phyloP scores from a whole-genome alignment of 2,329 filamentous ascomycete species.

The Calonectria fujianensis region DNA sequence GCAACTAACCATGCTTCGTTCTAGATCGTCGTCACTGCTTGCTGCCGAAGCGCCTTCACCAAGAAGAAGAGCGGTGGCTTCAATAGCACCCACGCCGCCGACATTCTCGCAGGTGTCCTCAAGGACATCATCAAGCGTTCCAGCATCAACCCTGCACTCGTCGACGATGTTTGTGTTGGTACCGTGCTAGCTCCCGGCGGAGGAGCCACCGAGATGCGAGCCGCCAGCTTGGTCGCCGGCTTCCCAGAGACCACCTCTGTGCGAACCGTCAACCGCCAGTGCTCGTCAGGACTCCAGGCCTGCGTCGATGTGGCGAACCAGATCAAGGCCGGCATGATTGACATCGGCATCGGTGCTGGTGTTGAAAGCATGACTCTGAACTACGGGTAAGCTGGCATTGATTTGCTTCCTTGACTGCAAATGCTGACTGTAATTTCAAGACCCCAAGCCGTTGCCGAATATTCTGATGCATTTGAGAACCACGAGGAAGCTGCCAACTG shows the following conservation, averaged over 20 bases:
- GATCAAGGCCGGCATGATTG: constrained; percentile 94
- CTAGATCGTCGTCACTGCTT: constrained; percentile 91
- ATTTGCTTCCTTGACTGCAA: not conserved
- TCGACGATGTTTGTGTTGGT: constrained; percentile 95
- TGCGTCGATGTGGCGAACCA: constrained; percentile 96
- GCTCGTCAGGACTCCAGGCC: constrained; percentile 93
- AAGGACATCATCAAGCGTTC: constrained; percentile 88
- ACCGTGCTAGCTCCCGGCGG: constrained; percentile 94
- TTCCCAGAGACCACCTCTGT: constrained; percentile 92
- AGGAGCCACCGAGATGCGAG: constrained; percentile 97
- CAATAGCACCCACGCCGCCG: constrained; percentile 93
- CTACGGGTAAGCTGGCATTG: constrained; percentile 80
- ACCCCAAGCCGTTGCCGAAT: constrained; percentile 90
- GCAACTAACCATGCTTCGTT: constrained; percentile 50
- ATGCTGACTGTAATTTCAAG: constrained; percentile 62
- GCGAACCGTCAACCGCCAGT: constrained; percentile 93
- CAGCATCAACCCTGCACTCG: constrained; percentile 88
- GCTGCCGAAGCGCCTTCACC: constrained; percentile 92
- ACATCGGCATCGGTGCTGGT: constrained; percentile 93
- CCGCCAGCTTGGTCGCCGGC: constrained; percentile 90
- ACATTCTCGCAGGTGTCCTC: constrained; percentile 90
- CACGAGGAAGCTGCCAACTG: constrained; percentile 92
- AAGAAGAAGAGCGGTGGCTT: constrained; percentile 95
- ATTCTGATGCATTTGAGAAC: constrained; percentile 90
- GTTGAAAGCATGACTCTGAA: constrained; percentile 97